Evolutionary conservation across 2,329 filamentous ascomycete species (phyloP), one percentile per base, ranked within the genome.

Genomic region (Escovopsis sp.): DNA sequence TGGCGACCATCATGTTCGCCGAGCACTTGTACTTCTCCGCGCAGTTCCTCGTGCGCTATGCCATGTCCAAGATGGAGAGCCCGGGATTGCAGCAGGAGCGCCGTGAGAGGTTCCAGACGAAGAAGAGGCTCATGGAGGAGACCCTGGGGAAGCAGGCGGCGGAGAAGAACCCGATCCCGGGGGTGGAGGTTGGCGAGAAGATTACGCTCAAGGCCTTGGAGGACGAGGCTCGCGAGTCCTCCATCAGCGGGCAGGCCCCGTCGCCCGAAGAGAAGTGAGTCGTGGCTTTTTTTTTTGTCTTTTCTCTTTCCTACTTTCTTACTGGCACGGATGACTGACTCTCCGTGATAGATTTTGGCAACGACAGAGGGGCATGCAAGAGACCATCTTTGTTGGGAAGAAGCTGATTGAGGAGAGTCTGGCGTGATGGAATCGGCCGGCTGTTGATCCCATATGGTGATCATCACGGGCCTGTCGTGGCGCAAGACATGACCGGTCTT

Each of bases 11-110:
- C 43, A 74, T 96, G 51, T 74, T 93, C 50, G 79, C 85, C 0
- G 91, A 98, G 57, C 89, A 98, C 57, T 64, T 88, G 13, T 96
- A 94, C 58, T 74, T 98, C n/a, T 66, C 79, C 2, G 72, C 84
- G 2, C 80, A 88, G 52, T 71, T 80, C 46, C 72, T 70, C 1
- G 82, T 95, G 5, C 76, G 80, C 34, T 73, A 77, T 41, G 78
- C 79, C 4, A 74, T 98, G 51, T 70, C 68, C 45, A 91, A 87
- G 58, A 65, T 95, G 41, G 88, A 96, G 53, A 88, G 81, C 37
- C 84, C 85, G 0, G 88, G 87, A 1, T 68, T 88, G 43, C 84
- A 93, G 53, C 87, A 86, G 59, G 88, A 94, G 62, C 75, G 83
- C 12, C 77, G 77, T 4, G 84, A 94, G 57, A 74, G 85, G 16